These are phyloP conservation scores for Porogramme epimiltina DNA, from an alignment of 1,284 basidiomycete species.

Conservation along the genomic window DNA sequence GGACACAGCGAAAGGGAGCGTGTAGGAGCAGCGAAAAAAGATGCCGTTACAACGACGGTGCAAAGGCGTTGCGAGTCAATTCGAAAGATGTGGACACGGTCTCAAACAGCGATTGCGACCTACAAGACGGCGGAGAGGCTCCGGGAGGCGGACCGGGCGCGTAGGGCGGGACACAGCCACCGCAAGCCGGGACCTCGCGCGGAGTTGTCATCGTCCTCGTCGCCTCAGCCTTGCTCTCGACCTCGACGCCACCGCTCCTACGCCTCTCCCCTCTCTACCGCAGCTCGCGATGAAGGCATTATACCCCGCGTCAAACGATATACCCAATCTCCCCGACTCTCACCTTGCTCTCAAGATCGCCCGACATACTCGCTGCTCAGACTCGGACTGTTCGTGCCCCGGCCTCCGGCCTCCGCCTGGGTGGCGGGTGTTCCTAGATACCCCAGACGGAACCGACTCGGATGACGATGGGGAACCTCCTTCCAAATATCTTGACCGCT, in stretches of 20 bases:
- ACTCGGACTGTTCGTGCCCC: constrained; percentile 60
- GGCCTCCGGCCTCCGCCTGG: constrained; percentile 70
- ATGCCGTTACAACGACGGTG: too few relatives aligned
- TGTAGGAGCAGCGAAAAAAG: too few relatives aligned
- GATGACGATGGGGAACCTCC: constrained; percentile 53
- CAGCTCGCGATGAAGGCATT: constrained; percentile 50
- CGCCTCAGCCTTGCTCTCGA: constrained; percentile 7
- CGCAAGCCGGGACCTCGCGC: background rate
- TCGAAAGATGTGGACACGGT: too few relatives aligned
- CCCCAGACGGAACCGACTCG: constrained; percentile 48
- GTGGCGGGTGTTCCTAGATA: constrained; percentile 56
- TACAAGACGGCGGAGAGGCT: too few relatives aligned
- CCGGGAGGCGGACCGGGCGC: constrained; percentile 2
- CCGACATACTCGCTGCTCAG: constrained; percentile 66
- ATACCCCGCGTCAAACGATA: constrained; percentile 61
- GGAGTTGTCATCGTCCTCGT: constrained; percentile 5
- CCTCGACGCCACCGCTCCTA: constrained; percentile 4
- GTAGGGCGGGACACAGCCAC: constrained; percentile 11
- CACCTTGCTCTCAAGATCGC: constrained; percentile 71
- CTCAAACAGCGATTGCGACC: too few relatives aligned
- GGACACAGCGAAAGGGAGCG: too few relatives aligned
- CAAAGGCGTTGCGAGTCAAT: too few relatives aligned
- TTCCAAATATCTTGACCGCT: constrained; percentile 59
- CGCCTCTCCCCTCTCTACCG: background rate
- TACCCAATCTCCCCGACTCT: constrained; percentile 47